Percentiles rank a stretch among this genome's conserved stretches.
phyloP scores from a whole-genome alignment of 1,284 basidiomycete genomes.

The Naganishia albida region DNA sequence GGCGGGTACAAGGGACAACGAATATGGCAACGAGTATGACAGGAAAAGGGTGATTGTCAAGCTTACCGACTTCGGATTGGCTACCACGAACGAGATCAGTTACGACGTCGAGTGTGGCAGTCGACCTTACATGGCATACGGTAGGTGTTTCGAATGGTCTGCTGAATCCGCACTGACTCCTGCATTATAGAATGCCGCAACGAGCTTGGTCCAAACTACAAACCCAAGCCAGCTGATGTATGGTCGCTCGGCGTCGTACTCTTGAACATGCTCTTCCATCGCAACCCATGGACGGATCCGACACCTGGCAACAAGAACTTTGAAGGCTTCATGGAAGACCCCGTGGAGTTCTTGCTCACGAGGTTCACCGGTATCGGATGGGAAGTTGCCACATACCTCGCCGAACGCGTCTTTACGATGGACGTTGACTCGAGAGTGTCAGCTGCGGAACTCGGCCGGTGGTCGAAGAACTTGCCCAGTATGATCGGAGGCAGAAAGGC shows the following conservation, averaged over 20 bases:
- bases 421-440: constrained; percentile 63
- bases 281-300: constrained; percentile 98
- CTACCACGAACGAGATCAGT: constrained; percentile 81
- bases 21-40: constrained; percentile 56
- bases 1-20: constrained; percentile 51
- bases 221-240: constrained; percentile 91
- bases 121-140: constrained; percentile 98
- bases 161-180: constrained; percentile 31
- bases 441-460: constrained; percentile 80
- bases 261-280: constrained; percentile 98
- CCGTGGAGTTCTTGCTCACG: constrained; percentile 79
- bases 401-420: constrained; percentile 82
- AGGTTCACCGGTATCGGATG: constrained; percentile 91
- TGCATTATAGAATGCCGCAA: constrained; percentile 81
- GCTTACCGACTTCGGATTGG: constrained; percentile 94
- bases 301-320: constrained; percentile 74
- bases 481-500: constrained; percentile 61
- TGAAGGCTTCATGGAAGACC: constrained; percentile 74
- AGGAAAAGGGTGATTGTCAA: constrained; percentile 75
- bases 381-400: constrained; percentile 81
- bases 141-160: constrained; percentile 56
- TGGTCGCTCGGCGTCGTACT: constrained; percentile 99
- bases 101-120: constrained; percentile 98
- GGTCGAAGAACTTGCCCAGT: constrained; percentile 77
- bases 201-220: constrained; percentile 89